Evolutionary conservation across 1,139 yeast species (phyloP).

Genomic region (Suhomyces wounanorum): DNA sequence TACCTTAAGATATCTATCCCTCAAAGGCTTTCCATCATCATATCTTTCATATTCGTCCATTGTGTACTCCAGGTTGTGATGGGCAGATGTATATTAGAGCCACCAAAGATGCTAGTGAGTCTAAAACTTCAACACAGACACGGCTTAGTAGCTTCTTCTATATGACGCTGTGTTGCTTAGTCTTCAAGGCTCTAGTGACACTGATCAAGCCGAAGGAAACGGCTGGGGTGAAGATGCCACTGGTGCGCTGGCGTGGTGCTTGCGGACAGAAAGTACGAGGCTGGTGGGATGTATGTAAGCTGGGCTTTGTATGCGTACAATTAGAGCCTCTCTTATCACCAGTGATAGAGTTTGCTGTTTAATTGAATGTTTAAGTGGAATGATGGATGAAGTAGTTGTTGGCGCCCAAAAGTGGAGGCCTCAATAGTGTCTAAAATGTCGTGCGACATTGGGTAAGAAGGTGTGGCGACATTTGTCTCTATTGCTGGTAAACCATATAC

Average conservation of each 20-base stretch:
- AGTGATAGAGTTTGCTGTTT: conserved; percentile 6
- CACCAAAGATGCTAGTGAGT: neutral
- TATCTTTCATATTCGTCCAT: conserved; percentile 55
- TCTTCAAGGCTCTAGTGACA: neutral
- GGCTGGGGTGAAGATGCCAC: conserved; percentile 2
- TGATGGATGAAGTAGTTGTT: neutral
- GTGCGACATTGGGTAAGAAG: conserved; percentile 7
- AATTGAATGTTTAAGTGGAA: neutral
- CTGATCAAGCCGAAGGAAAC: neutral
- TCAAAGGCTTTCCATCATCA: conserved; percentile 63
- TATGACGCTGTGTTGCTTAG: neutral
- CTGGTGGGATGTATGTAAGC: neutral
- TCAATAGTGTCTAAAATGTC: conserved; percentile 8
- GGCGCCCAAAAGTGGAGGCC: neutral
- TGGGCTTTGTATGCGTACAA: neutral
- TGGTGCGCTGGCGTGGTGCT: neutral
- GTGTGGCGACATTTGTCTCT: neutral
- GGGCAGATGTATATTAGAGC: neutral
- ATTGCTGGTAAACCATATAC: neutral
- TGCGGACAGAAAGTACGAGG: conserved; percentile 1
- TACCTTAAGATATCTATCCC: conserved; percentile 65
- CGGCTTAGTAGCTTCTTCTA: neutral
- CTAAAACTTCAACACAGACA: neutral
- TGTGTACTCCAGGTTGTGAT: neutral
- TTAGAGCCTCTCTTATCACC: conserved; percentile 8